A percentile compares a stretch with the other conserved stretches of the same genome.
Evolutionary conservation across 768 basidiomycete genomes (phyloP).

Genomic region (Strobilomyces dryophilus): DNA sequence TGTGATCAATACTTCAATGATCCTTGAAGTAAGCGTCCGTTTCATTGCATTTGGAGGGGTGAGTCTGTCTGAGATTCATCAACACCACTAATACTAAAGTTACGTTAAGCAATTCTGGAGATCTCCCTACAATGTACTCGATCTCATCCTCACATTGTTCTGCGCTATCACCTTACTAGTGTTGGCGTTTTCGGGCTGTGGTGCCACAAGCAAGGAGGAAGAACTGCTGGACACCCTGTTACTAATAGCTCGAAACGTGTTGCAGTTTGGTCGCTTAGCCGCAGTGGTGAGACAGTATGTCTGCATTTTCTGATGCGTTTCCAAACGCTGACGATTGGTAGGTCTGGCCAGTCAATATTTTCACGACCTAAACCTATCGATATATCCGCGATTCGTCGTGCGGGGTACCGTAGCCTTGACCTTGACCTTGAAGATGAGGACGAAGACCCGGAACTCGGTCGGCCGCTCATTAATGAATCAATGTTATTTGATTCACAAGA

Average conservation of each 20-base stretch:
- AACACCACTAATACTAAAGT: slow-evolving; percentile 3
- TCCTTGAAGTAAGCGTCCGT: slow-evolving; percentile 86
- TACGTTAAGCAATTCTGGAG: slow-evolving; percentile 86
- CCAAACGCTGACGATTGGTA: slow-evolving; percentile 26
- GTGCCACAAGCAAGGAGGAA: slow-evolving; percentile 81
- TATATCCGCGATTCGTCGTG: slow-evolving; percentile 63
- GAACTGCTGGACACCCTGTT: slow-evolving; percentile 91
- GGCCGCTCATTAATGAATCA: slow-evolving; percentile 55
- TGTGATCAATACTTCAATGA: slow-evolving; percentile 89
- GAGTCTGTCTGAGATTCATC: slow-evolving; percentile 28
- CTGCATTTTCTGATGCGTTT: slow-evolving; percentile 4
- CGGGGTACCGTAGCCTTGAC: slow-evolving; percentile 60
- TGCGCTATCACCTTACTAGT: slow-evolving; percentile 88
- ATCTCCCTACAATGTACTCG: slow-evolving; percentile 87
- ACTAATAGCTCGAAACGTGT: slow-evolving; percentile 86
- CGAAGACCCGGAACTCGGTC: slow-evolving; percentile 47
- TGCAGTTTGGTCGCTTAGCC: slow-evolving; percentile 90
- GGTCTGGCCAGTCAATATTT: slow-evolving; percentile 88
- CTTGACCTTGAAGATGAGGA: slow-evolving; percentile 69
- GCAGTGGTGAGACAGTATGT: slow-evolving; percentile 91
- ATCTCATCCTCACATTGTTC: slow-evolving; percentile 83
- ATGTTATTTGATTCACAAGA: slow-evolving; percentile 62
- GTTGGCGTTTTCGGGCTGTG: slow-evolving; percentile 84
- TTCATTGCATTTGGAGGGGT: slow-evolving; percentile 93
- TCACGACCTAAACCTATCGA: slow-evolving; percentile 84